Evolutionary conservation across 768 basidiomycete species (phyloP), one percentile per base, ranked within the genome.

Genomic region (Coprinopsis cinerea): DNA sequence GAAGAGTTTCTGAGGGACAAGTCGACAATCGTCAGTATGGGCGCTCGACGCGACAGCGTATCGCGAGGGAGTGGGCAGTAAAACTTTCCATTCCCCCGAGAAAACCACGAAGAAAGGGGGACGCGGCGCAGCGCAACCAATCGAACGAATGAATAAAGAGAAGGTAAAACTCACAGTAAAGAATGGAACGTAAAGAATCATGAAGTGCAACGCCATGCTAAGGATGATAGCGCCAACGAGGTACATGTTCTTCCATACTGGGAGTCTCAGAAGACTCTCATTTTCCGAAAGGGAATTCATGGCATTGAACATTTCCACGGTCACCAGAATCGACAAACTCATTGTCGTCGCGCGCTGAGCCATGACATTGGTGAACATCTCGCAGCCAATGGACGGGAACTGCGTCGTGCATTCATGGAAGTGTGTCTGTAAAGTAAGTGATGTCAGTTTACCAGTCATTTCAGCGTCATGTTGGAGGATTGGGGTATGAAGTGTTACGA

Each of bases 231-330:
- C 92, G 15, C 67, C 91, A 34, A 95, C 90, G 15, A 98, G 82
- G 77, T 85, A 97, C 51, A 81, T 83, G 66, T 99, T 99, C 68
- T 83, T 86, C 95, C 95, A 99, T 20, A 96, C 66, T 2, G 95
- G 95, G 37, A 99, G 71, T 26, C 78, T 77, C 44, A 99, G 69
- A 53, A 99, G 68, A 53, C 88, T 91, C 72, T 97, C 95, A 67
- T 96, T 97, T 70, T 99, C 95, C 17, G 92, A 95, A 20, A 99
- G 74, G 49, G 94, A 97, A 69, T 98, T 98, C 87, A 93, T 92
- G 28, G 91, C 92, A 67, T 95, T 95, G 74, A 92, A 92, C 92
- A 95, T 95, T 69, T 95, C 92, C 47, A 95, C 83, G 1, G 86
- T 93, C 49, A 99, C 95, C 43, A 99, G 78, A 60, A 98, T 92